These are phyloP conservation scores for Inonotus obliquus DNA, from an alignment of 1,284 basidiomycete species.

Conservation along the genomic window DNA sequence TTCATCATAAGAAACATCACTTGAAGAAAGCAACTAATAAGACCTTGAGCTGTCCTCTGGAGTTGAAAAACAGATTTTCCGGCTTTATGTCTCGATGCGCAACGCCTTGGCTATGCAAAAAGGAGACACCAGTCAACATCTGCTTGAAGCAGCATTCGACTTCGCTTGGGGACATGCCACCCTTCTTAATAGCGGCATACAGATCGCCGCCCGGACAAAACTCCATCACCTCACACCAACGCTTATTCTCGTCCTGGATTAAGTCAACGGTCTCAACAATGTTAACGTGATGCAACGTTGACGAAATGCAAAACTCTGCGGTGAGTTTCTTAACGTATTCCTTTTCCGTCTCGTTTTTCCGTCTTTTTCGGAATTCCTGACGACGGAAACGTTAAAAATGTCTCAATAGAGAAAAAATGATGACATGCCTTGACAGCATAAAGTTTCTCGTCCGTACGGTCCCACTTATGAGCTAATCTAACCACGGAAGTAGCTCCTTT, in stretches of 20 bases:
- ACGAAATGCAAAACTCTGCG: constrained; percentile 98
- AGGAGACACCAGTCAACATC: constrained; percentile 83
- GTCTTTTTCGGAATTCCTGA: constrained; percentile 94
- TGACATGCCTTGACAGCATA: constrained; percentile 90
- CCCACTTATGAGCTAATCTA: constrained; percentile 97
- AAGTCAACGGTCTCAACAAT: constrained; percentile 98
- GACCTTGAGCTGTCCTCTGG: constrained; percentile 90
- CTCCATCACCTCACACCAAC: constrained; percentile 99
- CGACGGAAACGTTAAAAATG: background rate
- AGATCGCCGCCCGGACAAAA: constrained; percentile 97
- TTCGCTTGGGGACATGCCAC: constrained; percentile 90
- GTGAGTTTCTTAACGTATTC: constrained; percentile 99
- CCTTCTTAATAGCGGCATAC: constrained; percentile 97
- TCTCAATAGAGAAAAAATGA: background rate
- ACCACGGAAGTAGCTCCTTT: constrained; percentile 98
- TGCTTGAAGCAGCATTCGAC: constrained; percentile 99
- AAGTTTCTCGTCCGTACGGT: constrained; percentile 93
- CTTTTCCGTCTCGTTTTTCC: constrained; percentile 98
- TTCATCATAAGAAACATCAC: constrained; percentile 19
- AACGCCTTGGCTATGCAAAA: constrained; percentile 93
- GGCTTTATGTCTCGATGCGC: constrained; percentile 98
- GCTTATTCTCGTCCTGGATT: constrained; percentile 92
- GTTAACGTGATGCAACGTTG: constrained; percentile 94
- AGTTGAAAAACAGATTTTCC: constrained; percentile 95
- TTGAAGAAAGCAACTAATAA: constrained; percentile 21